Base-by-base conservation (phyloP, 2,329 filamentous ascomycete species). In the Rugonectria rugulosa region DNA sequence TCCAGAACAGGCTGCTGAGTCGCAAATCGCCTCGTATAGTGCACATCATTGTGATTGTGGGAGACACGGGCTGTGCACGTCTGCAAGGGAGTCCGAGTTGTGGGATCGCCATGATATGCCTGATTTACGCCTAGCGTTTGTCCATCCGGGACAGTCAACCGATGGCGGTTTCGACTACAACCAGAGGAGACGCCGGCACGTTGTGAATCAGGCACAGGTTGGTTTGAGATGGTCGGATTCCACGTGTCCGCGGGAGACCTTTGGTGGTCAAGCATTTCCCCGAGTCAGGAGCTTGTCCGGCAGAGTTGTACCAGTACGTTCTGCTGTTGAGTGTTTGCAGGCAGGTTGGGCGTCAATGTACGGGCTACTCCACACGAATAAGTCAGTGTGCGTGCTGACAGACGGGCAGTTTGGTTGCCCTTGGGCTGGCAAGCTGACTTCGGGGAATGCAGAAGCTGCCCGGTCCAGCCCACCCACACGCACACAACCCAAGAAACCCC, bases 261-360 rank as follows among this genome's bases (percentile, higher is more conserved):
- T 12, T n/a, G 15, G 14, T 47, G 36, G 43, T 14, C n/a, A 41
- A 10, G 19, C 23, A 6, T 15, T 24, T 42, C 17, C n/a, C 21
- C 11, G 21, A 53, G 27, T 20, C 23, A 27, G 36, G 6, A 6
- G 6, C 7, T 9, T 27, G 20, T 21, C 38, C 20, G 27, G 17
- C 36, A 37, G 14, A 20, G 17, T 32, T 6, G 36, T 53, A 47
- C 43, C 27, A 19, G 27, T 42, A 42, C 31, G 29, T 27, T 20
- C 43, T 4, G 23, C 14, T 38, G 27, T 40, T 15, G 47, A 53
- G 50, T 53, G 50, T 36, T 53, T 47, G 43, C 43, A 47, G n/a
- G 38, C 29, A 29, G 29, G 29, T 38, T 24, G 17, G 27, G 12
- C 37, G 31, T 42, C 20, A 29, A 43, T 34, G 43, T 47, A 34